Evolutionary conservation across 257 asterid species (phyloP).

Genomic region (Sherardia arvensis): DNA sequence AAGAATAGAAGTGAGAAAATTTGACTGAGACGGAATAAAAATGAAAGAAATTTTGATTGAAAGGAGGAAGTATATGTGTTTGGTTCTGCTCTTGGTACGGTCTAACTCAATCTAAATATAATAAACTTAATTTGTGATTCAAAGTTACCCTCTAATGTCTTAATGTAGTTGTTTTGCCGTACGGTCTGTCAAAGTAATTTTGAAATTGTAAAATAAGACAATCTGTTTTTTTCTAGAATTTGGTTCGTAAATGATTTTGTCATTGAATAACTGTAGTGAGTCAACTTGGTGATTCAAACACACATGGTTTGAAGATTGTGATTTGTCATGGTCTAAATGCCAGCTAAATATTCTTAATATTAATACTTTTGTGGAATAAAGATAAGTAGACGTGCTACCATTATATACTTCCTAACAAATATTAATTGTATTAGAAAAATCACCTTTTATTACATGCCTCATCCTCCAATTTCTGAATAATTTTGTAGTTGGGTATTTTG

Average conservation of each 20-base stretch:
- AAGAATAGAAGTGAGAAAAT: no score
- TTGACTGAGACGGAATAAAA: no score
- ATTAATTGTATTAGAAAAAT: no score
- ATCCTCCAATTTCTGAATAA: neutral
- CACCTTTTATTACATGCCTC: neutral
- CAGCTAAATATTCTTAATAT: neutral
- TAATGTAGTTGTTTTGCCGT: no score
- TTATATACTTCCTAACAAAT: neutral
- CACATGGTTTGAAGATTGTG: neutral
- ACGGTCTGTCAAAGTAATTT: neutral
- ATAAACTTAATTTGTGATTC: neutral
- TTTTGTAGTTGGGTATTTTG: no score
- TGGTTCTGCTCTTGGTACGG: no score
- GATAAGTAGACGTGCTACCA: neutral
- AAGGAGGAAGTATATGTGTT: no score
- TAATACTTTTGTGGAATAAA: neutral
- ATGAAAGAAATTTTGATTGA: no score
- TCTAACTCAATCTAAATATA: no score
- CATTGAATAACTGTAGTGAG: neutral
- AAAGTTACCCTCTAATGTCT: neutral
- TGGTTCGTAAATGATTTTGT: neutral
- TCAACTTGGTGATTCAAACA: neutral
- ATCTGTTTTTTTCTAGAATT: neutral
- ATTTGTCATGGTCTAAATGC: neutral
- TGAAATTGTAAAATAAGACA: neutral